Conservation (phyloP, 306 rosid species). For the Crataegus laevigata region DNA sequence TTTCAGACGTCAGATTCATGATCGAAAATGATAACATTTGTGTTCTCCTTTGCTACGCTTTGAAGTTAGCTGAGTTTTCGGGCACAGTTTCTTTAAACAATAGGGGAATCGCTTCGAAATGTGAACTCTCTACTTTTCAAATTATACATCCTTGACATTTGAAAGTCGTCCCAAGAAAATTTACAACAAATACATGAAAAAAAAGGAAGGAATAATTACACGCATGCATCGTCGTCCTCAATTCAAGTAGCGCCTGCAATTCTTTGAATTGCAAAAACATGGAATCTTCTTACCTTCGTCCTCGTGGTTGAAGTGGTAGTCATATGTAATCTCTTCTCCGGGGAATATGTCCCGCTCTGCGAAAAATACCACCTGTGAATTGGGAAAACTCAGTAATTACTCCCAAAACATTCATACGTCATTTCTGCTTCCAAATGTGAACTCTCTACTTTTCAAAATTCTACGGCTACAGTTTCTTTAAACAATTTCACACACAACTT, state of each 20-base stretch:
- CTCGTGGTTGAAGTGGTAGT: slow-evolving; percentile 62
- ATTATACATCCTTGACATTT: background rate
- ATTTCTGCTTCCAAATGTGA: background rate
- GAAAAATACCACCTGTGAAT: slow-evolving; percentile 58
- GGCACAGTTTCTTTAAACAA: too few species aligned
- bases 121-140: too few species aligned
- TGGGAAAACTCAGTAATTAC: background rate
- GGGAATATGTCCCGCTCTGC: slow-evolving; percentile 62
- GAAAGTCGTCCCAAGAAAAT: background rate
- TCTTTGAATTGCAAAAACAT: slow-evolving; percentile 55
- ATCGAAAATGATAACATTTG: background rate
- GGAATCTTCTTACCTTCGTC: slow-evolving; percentile 76
- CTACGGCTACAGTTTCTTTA: background rate
- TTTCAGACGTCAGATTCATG: too few species aligned
- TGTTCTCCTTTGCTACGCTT: background rate
- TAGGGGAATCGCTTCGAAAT: too few species aligned
- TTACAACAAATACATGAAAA: slow-evolving; percentile 5
- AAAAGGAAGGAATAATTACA: background rate
- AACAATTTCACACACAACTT: background rate
- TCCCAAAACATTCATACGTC: background rate
- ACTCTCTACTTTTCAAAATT: background rate
- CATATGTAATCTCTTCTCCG: slow-evolving; percentile 71
- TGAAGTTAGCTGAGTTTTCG: background rate
- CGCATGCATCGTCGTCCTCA: slow-evolving; percentile 6
- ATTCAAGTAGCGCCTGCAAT: slow-evolving; percentile 65